These are phyloP conservation scores for Aureobasidium vineae DNA, from an alignment of 2,329 filamentous ascomycete species.

Conservation along the genomic window DNA sequence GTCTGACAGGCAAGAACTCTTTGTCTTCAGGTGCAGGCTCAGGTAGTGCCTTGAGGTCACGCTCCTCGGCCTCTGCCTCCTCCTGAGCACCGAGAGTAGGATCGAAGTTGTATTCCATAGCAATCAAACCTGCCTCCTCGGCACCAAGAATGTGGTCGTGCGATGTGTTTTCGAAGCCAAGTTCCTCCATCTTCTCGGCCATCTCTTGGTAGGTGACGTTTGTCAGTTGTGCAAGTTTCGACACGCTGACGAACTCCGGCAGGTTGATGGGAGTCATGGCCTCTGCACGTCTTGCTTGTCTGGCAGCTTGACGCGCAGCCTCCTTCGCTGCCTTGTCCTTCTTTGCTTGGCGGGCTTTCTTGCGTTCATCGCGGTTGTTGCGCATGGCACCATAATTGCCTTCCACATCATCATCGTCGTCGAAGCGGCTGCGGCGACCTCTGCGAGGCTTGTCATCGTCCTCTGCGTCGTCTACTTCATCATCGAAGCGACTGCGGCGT, in stretches of 20 bases:
- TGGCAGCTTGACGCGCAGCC: constrained; percentile 30
- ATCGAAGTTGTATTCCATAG: constrained; percentile 89
- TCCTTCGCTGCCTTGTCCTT: constrained; percentile 32
- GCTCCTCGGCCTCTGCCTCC: constrained; percentile 59
- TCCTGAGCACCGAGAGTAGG: constrained; percentile 58
- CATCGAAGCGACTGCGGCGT: constrained; percentile 29
- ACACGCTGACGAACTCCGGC: constrained; percentile 89
- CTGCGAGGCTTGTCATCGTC: constrained; percentile 26
- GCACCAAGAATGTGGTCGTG: constrained; percentile 84
- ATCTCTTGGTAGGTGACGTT: constrained; percentile 70
- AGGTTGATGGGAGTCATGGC: constrained; percentile 66
- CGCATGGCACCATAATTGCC: constrained; percentile 27
- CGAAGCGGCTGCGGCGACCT: constrained; percentile 23
- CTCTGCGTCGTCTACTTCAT: constrained; percentile 26
- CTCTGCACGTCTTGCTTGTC: constrained; percentile 35
- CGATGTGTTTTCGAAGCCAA: constrained; percentile 85
- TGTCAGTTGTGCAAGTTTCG: constrained; percentile 72
- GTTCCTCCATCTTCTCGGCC: constrained; percentile 69
- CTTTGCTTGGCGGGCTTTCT: constrained; percentile 31
- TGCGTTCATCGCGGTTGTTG: constrained; percentile 30
- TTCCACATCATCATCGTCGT: constrained; percentile 26
- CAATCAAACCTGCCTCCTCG: constrained; percentile 85
- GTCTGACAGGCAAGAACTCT: constrained; percentile 67
- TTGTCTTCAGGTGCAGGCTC: constrained; percentile 63
- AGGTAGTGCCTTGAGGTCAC: constrained; percentile 64